Conservation (phyloP, 345 rosid species). For the Limnanthes douglasii region DNA sequence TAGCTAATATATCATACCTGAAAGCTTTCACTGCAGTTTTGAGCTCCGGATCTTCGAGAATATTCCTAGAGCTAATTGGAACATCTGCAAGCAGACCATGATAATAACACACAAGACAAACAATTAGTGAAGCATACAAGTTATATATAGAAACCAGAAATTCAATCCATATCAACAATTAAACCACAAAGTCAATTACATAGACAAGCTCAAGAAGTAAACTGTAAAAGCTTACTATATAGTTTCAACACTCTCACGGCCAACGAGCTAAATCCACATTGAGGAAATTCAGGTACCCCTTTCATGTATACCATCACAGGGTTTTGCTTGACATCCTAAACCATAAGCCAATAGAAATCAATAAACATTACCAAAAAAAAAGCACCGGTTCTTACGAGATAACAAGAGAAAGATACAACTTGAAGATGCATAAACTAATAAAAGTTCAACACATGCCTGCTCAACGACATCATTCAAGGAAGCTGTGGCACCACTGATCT, state of each 20-base stretch:
- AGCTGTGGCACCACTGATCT: constrained; percentile 21
- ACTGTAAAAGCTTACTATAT: constrained; percentile 43
- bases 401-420: background rate
- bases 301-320: constrained; percentile 71
- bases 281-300: constrained; percentile 62
- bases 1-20: constrained; percentile 46
- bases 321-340: constrained; percentile 55
- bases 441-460: constrained; percentile 16
- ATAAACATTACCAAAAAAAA: background rate
- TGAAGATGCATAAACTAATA: background rate
- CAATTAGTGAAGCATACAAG: background rate
- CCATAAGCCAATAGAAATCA: constrained; percentile 6
- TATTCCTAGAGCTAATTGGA: constrained; percentile 55
- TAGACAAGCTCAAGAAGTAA: too few species aligned
- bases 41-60: constrained; percentile 56
- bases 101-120: background rate
- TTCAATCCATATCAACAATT: too few species aligned
- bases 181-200: background rate
- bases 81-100: constrained; percentile 26
- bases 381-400: too few species aligned
- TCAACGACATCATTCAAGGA: constrained; percentile 42
- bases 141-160: background rate
- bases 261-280: constrained; percentile 62
- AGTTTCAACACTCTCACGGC: constrained; percentile 48
- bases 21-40: constrained; percentile 48